Base-by-base conservation (phyloP, 2,329 filamentous ascomycete species). In the Arachnomyces sp. region DNA sequence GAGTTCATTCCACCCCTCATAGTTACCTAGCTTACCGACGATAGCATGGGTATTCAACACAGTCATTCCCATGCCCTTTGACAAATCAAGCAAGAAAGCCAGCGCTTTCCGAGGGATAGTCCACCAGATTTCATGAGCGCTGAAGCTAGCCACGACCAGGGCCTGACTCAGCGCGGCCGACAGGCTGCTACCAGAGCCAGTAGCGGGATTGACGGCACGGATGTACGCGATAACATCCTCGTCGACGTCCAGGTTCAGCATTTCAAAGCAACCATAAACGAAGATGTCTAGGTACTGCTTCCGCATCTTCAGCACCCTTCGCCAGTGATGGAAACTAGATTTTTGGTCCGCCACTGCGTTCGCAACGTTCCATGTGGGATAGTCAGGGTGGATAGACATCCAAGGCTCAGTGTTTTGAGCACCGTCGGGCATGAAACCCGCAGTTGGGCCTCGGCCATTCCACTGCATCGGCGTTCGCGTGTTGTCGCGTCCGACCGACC, bases 401-500 rank as follows among this genome's bases (percentile, higher is more conserved):
- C 84, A 88, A 2, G 82, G 80, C 40, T 67, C 69, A 12, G 36
- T 40, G 11, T 39, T 43, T 1, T 61, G 62, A 2, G 65, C 65
- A 9, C n/a, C n/a, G n/a, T n/a, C n/a, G n/a, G n/a, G n/a, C 0
- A 80, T 79, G 63, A 87, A 88, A 8, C 84, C 83, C 0, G 69
- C 81, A 44, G 86, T 73, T 0, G 63, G 53, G 1, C 61, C 66
- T 17, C 38, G 40, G n/a, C 60, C 53, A 45, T 78, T 70, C 83
- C 84, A 88, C 54, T 86, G 82, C 60, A 88, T 80, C 0, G 83
- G 83, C 1, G 80, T 78, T 34, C 84, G 72, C 6, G 77, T 78
- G 57, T 88, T 84, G 59, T 88, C 84, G 15, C 83, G 59, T 37
- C 28, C 50, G 47, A 8, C 41, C 1, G 62, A 63, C 36, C 64